phyloP scores from a whole-genome alignment of 2,329 filamentous ascomycete genomes.

The Cryphonectria japonica region DNA sequence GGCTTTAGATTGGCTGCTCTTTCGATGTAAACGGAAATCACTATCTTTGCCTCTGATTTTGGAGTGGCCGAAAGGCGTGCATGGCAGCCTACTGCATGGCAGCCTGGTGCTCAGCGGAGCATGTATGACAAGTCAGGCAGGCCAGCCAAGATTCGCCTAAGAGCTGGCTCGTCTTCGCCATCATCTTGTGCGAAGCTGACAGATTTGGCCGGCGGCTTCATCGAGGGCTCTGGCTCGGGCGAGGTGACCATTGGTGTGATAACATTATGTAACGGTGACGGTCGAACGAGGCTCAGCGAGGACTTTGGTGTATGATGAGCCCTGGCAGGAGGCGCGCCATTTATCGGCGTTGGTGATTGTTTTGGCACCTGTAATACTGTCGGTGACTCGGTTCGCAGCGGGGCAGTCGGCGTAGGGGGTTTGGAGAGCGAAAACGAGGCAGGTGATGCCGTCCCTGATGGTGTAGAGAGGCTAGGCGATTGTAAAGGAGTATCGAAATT shows the following conservation, averaged over 20 bases:
- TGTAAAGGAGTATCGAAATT: conserved; percentile 27
- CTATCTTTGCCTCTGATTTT: background rate
- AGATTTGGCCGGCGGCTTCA: background rate
- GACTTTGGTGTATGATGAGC: conserved; percentile 22
- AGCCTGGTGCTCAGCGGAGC: conserved; percentile 33
- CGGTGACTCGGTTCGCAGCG: conserved; percentile 15
- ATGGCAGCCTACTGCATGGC: background rate
- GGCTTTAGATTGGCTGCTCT: background rate
- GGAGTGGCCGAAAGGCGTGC: background rate
- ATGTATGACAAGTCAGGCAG: conserved; percentile 44
- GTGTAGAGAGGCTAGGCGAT: conserved; percentile 19
- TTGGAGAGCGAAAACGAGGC: conserved; percentile 7
- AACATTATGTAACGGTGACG: conserved; percentile 25
- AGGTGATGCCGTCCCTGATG: conserved; percentile 19
- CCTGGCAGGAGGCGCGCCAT: conserved; percentile 3
- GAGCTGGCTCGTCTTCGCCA: conserved; percentile 27
- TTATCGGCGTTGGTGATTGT: conserved; percentile 12
- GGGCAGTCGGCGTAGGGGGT: conserved; percentile 6
- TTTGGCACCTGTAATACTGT: conserved; percentile 12
- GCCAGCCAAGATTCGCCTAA: conserved; percentile 32
- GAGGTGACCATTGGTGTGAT: conserved; percentile 18
- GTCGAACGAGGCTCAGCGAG: conserved; percentile 23
- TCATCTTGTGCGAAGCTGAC: conserved; percentile 21
- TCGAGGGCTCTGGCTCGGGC: conserved; percentile 14
- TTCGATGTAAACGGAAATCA: background rate